A percentile compares a stretch with the other conserved stretches of the same genome.
Conservation (phyloP, 169 alveolate genomes). For the Plasmodium billcollinsi region DNA sequence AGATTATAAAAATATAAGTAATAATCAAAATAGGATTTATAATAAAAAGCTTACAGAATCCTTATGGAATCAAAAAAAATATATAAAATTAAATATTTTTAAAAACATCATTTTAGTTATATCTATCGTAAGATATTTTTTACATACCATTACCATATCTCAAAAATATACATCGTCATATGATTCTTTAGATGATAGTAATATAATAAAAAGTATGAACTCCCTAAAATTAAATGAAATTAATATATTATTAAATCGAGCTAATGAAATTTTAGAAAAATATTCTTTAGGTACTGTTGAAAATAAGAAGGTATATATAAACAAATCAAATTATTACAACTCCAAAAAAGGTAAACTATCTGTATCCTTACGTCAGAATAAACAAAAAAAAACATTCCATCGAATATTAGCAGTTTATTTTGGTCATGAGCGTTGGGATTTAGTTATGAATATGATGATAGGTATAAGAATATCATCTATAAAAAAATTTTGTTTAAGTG, state of each 20-base stretch:
- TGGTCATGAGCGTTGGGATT: slow-evolving; percentile 94
- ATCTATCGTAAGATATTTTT: slow-evolving; percentile 28
- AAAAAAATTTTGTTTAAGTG: slow-evolving; percentile 28
- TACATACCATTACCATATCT: slow-evolving; percentile 36
- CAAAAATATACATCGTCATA: slow-evolving; percentile 41
- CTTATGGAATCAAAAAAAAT: background rate
- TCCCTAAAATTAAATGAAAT: slow-evolving; percentile 8
- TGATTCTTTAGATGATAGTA: slow-evolving; percentile 33
- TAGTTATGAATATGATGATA: slow-evolving; percentile 93
- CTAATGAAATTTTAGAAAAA: slow-evolving; percentile 23
- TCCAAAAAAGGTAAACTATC: slow-evolving; percentile 51
- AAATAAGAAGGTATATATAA: slow-evolving; percentile 37
- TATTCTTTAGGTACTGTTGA: slow-evolving; percentile 24
- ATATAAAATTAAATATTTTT: background rate
- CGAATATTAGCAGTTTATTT: slow-evolving; percentile 85
- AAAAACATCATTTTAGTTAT: slow-evolving; percentile 19
- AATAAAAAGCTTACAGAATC: no score
- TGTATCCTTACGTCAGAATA: slow-evolving; percentile 47
- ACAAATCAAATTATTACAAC: slow-evolving; percentile 36
- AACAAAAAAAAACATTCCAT: slow-evolving; percentile 23
- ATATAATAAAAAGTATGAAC: background rate
- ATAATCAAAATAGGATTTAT: no score
- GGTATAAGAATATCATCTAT: slow-evolving; percentile 90
- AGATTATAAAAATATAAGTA: background rate
- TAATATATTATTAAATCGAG: slow-evolving; percentile 14